A percentile compares a stretch with the other conserved stretches of the same genome.
Evolutionary conservation across 495 filamentous ascomycete species (phyloP).

Genomic region (Neurospora tetraspora): DNA sequence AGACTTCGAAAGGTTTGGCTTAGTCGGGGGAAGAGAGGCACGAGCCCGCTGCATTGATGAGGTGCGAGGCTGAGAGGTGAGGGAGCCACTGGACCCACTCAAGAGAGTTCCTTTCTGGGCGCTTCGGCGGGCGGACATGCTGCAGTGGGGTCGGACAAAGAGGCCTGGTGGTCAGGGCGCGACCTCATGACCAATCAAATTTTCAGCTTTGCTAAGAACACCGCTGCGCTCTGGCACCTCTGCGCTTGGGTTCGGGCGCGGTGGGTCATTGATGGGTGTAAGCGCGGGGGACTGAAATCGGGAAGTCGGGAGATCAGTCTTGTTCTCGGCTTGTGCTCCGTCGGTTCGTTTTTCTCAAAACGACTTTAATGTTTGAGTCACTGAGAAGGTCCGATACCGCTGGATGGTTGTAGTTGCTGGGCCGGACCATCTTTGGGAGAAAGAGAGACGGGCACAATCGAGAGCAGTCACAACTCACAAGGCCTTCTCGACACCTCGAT

Average conservation of each 20-base stretch:
- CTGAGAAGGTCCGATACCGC: neutral
- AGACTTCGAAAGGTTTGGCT: neutral
- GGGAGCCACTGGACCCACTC: neutral
- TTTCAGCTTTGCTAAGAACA: conserved; percentile 7
- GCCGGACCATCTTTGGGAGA: neutral
- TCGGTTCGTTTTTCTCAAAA: neutral
- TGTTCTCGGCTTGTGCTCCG: neutral
- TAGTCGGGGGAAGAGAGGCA: neutral
- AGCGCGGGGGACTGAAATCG: neutral
- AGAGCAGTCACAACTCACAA: neutral
- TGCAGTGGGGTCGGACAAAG: neutral
- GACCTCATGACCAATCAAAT: conserved; percentile 10
- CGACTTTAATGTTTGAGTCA: neutral
- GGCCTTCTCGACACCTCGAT: neutral
- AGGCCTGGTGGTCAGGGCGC: conserved; percentile 4
- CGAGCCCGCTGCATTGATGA: neutral
- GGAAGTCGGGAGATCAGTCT: neutral
- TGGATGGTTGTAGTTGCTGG: neutral
- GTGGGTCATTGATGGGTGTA: neutral
- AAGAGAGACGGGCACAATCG: neutral
- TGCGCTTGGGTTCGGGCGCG: neutral
- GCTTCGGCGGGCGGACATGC: conserved; percentile 10
- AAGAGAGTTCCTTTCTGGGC: conserved; percentile 11
- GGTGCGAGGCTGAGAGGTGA: neutral
- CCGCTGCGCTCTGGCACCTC: neutral